Conservation (phyloP, 192 early-diverging fungal species). For the Umbelopsis sp. region DNA sequence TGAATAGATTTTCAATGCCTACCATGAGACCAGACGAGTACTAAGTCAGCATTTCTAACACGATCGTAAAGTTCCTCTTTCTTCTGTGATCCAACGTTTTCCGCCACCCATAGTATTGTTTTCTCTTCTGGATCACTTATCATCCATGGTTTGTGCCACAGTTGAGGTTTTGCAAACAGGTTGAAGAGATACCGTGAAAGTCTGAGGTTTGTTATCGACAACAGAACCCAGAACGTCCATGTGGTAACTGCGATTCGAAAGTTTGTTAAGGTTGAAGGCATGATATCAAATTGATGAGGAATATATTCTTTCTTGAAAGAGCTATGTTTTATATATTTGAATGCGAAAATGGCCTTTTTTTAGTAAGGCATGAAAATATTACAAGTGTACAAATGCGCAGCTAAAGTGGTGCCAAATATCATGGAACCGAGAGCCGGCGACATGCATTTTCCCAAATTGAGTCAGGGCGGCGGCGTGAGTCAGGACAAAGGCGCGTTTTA, state of each 20-base stretch:
- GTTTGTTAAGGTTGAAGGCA: conserved; percentile 3
- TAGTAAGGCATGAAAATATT: background rate
- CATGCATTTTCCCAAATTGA: too few relatives aligned
- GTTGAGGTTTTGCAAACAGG: background rate
- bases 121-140: background rate
- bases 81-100: background rate
- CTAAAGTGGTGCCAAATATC: too few relatives aligned
- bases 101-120: background rate
- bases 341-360: background rate
- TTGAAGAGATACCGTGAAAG: background rate
- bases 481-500: background rate
- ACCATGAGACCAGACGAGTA: conserved; percentile 5
- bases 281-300: background rate
- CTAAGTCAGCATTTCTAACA: background rate
- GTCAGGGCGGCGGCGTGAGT: too few relatives aligned
- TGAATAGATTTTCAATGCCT: background rate
- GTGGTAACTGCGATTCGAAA: background rate
- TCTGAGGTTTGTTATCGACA: background rate
- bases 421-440: too few relatives aligned
- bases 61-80: conserved; percentile 11
- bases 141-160: background rate
- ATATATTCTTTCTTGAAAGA: too few relatives aligned
- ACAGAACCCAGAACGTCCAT: background rate
- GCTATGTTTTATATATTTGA: background rate
- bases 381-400: too few relatives aligned